Evolutionary conservation across 805 yeast genomes (phyloP), one percentile per base, ranked within the genome.

Genomic region (Candida krabiensis): DNA sequence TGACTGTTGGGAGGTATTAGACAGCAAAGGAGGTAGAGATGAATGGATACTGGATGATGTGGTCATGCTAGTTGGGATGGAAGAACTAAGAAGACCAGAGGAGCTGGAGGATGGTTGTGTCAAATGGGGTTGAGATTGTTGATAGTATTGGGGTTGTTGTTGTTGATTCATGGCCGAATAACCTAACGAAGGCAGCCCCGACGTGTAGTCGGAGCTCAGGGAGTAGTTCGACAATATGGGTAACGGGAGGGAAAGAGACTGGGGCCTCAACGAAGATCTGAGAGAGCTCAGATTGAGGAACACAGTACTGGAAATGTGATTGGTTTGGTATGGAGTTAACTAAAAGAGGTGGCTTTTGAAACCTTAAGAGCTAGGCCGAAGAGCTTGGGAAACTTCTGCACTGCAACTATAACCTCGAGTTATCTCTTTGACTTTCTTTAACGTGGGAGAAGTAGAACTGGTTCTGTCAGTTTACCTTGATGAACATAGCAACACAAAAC

Each of bases 11-110:
- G 24, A 21, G 7, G 9, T 11, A 8, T 12, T 15, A 13, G 42
- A 25, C 13, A 25, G 29, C 28, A 33, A 30, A 11, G 42, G 42
- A 19, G 42, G 38, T 13, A 38, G 9, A 8, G 24, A 21, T 11
- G 24, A 21, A 11, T 7, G 11, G 42, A 24, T 15, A 14, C 29
- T 27, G 23, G 17, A n/a, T 25, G 37, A 28, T 28, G 30, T 6
- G 4, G 30, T 14, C 18, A 18, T 6, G 15, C n/a, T 5, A 18
- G 19, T 16, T 16, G 30, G 11, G 23, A 28, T 5, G 11, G 7
- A 8, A 11, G 24, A 21, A 21, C 11, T 21, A 11, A 21, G 9
- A 11, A 11, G 7, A 8, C 24, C 24, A 8, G 24, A 21, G 7
- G 24, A 21, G 24, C 9, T 11, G 9, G 11, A 11, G 11, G 24